These are phyloP conservation scores for Chrysophaeum taylorii DNA, from an alignment of 352 stramenopile genomes.

Conservation along the genomic window DNA sequence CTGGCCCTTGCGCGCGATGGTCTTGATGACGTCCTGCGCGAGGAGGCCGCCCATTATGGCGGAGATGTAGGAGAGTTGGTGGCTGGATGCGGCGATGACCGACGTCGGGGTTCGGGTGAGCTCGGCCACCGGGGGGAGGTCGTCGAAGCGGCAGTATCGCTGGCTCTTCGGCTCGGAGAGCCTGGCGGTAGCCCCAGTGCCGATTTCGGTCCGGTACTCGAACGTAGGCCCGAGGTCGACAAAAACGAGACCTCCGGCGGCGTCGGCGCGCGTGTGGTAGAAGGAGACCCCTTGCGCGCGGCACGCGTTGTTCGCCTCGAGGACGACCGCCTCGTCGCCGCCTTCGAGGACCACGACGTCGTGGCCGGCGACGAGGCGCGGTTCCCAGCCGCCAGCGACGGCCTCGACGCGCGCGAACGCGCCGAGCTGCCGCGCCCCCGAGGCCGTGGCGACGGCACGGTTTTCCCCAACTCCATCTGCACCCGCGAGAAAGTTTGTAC, in stretches of 20 bases:
- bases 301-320: not conserved
- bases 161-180: not conserved
- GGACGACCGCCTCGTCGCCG: not conserved
- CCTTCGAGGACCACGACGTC: not conserved
- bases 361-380: not conserved
- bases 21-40: conserved; percentile 95
- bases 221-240: not conserved
- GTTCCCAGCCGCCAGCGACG: not conserved
- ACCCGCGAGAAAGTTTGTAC: not conserved
- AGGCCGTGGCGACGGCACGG: conserved; percentile 30
- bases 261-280: not conserved
- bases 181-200: not conserved
- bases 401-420: not conserved
- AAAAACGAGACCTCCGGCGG: not conserved
- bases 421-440: not conserved
- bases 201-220: not conserved
- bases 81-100: not conserved
- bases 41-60: conserved; percentile 89
- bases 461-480: not conserved
- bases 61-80: conserved; percentile 68
- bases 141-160: not conserved
- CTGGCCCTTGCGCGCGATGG: conserved; percentile 87
- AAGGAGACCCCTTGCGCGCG: not conserved
- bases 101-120: not conserved
- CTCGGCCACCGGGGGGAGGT: not conserved